Base-by-base conservation (phyloP, 2,329 filamentous ascomycete genomes). In the Pseudogymnoascus sp. region DNA sequence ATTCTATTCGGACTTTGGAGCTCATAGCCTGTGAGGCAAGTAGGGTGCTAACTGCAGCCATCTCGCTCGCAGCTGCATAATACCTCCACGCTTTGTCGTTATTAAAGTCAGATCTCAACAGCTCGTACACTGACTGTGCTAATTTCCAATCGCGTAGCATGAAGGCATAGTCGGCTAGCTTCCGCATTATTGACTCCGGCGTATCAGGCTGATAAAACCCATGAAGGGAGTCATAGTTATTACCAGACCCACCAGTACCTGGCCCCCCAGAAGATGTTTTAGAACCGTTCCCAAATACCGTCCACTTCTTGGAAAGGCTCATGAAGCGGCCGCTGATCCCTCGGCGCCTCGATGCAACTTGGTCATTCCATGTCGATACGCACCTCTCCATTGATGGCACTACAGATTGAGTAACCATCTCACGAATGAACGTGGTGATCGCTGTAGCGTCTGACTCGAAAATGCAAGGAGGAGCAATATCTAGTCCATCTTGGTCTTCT, bases 41-140 rank as follows among this genome's bases (percentile, higher is more conserved):
- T 33, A 99, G 81, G 38, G 90, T 82, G 67, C 89, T 90, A 10
- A 96, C 76, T 4, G 90, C 92, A 28, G 89, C 87, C 92, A 99
- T 97, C 76, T 99, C 94, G 71, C 95, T 92, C 1, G 89, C 88
- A 3, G 89, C 92, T 0, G 94, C 94, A 70, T 96, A 90, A 69
- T 97, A 89, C 67, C 84, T 90, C 94, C 94, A 99, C 1, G 94
- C 95, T 72, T 97, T 97, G 71, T 96, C 92, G 70, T 94, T 94
- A 69, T 84, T 86, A 72, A 92, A 99, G 71, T 99, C 95, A 6
- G 86, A 82, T 59, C 90, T 84, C 7, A 99, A 75, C 4, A 99
- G 81, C 61, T 99, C 92, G 71, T 96, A 99, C 0, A 90, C 96
- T 10, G 88, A 91, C 66, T 94, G 83, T 8, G 94, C 90, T 34